Base-by-base conservation (phyloP, 2,329 filamentous ascomycete genomes). In the Periconia macrospinosa region DNA sequence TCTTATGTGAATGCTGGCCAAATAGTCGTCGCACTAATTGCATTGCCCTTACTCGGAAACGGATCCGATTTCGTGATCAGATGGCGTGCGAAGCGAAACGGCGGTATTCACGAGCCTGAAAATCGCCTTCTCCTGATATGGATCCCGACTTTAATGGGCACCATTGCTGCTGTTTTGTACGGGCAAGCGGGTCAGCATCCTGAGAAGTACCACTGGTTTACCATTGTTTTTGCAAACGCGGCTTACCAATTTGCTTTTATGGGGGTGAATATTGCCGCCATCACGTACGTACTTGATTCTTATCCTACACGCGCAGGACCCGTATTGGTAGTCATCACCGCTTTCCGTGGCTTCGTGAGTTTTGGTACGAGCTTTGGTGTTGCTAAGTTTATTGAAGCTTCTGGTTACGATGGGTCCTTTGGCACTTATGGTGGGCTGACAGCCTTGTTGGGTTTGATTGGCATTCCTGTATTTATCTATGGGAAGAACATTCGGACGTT, bases 271-370 rank as follows among this genome's bases (percentile, higher is more conserved):
- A 78, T 79, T 49, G 74, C 75, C 3, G 76, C 69, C 0, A 77
- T 79, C 47, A 78, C 76, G 0, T 78, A 77, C 53, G 59, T 77
- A 5, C 70, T 81, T 2, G 78, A 80, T 50, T 70, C 73, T 1
- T 80, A 79, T 50, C 77, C 77, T 1, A 68, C 70, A 2, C 68
- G 75, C 2, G 72, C 76, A 3, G 75, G 75, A 0, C 74, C 78
- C 0, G 54, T 78, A 1, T 59, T 81, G 18, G 73, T 80, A 3
- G 72, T 81, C 35, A 76, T 81, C 30, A 79, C 76, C 47, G 76
- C 78, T 5, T 70, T 78, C 56, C 68, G 78, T 2, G 78, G 77
- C 0, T 73, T 80, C 41, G 75, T 81, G 9, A 76, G 72, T 1
- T 80, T 80, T 48, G 77, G 77, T 15, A 62, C 63, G 6, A 75